These are phyloP conservation scores for Populus tomentosa DNA, from an alignment of 441 rosid genomes.

Conservation along the genomic window DNA sequence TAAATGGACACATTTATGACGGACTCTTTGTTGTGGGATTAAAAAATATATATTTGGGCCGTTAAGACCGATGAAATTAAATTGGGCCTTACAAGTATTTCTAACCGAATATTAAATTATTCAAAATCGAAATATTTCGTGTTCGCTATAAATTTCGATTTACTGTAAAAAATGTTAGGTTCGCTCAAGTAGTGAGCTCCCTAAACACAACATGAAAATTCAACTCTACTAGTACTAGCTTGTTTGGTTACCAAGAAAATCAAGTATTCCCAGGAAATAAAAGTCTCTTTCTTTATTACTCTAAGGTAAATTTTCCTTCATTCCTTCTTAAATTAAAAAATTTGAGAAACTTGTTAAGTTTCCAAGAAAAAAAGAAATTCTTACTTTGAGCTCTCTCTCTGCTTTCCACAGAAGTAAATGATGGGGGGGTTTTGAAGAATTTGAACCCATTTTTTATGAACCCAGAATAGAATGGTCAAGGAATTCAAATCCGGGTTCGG, in stretches of 20 bases:
- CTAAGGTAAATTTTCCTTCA: neutral
- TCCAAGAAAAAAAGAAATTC: neutral
- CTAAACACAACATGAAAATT: neutral
- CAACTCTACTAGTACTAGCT: neutral
- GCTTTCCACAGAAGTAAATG: neutral
- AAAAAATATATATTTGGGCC: neutral
- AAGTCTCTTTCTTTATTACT: neutral
- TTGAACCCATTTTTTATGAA: constrained; percentile 67
- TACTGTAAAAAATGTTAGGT: too few species aligned
- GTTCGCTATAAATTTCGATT: neutral
- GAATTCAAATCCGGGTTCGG: constrained; percentile 23
- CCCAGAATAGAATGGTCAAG: constrained; percentile 47
- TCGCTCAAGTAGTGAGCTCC: neutral
- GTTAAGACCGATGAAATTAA: neutral
- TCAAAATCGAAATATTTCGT: too few species aligned
- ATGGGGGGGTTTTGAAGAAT: constrained; percentile 35
- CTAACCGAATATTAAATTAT: neutral
- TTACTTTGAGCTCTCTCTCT: neutral
- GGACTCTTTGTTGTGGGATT: too few species aligned
- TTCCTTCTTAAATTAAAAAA: neutral
- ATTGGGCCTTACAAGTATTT: neutral
- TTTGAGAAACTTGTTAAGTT: neutral
- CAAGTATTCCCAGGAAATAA: neutral
- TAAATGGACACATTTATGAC: too few species aligned
- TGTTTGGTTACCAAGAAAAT: neutral